Conservation (phyloP, 2,329 filamentous ascomycete genomes). For the Pleomassaria siparia region DNA sequence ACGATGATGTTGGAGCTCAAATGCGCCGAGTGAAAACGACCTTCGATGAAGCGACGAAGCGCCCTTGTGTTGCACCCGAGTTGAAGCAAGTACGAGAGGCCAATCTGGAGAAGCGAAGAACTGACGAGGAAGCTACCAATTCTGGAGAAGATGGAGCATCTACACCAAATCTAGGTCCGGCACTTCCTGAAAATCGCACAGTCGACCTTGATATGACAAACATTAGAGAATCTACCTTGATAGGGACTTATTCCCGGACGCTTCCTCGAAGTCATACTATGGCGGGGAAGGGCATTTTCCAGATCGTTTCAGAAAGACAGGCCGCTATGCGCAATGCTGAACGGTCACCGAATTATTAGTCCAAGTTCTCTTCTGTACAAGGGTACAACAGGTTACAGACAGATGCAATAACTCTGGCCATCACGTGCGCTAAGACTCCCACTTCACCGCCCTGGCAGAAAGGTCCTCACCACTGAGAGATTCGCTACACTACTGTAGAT, state of each 20-base stretch:
- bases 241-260: not conserved
- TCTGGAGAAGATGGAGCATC: not conserved
- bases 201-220: not conserved
- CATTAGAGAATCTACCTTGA: not conserved
- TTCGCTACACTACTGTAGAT: too few relatives aligned
- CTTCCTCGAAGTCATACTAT: conserved; percentile 3
- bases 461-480: too few relatives aligned
- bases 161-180: too few relatives aligned
- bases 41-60: conserved; percentile 22
- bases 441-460: too few relatives aligned
- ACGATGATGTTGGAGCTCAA: conserved; percentile 16
- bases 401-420: too few relatives aligned
- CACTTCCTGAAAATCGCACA: not conserved
- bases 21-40: conserved; percentile 19
- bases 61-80: conserved; percentile 18
- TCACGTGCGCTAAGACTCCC: too few relatives aligned
- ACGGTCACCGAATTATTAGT: not conserved
- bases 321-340: conserved; percentile 6
- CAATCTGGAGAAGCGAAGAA: too few relatives aligned
- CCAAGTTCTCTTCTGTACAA: too few relatives aligned
- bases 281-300: conserved; percentile 14
- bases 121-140: conserved; percentile 15
- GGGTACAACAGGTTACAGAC: too few relatives aligned
- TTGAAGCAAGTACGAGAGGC: conserved; percentile 21
- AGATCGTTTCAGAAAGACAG: conserved; percentile 18